phyloP scores from a whole-genome alignment of 257 asterid genomes.

The Solanum microdontum region DNA sequence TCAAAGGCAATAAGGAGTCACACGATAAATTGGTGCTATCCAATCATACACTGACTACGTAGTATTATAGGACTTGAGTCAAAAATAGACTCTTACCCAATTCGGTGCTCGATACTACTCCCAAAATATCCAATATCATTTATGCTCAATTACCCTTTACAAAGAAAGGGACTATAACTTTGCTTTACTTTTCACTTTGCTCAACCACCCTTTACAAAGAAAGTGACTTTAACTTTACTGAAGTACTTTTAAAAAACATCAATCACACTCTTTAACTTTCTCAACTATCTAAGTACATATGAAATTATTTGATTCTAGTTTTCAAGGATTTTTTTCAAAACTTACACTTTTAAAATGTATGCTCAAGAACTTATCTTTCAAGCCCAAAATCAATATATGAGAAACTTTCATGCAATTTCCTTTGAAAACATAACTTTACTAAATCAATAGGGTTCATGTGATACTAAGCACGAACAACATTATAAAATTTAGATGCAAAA shows the following conservation, averaged over 20 bases:
- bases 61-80: too few species aligned
- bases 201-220: background rate
- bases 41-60: background rate
- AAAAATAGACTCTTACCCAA: background rate
- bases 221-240: background rate
- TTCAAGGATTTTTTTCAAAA: background rate
- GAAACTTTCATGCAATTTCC: background rate
- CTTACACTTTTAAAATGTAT: background rate
- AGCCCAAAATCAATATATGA: background rate
- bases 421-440: background rate
- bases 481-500: background rate
- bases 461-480: background rate
- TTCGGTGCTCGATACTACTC: background rate
- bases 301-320: background rate
- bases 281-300: background rate
- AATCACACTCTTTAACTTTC: background rate
- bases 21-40: background rate
- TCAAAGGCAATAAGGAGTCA: background rate
- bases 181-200: background rate
- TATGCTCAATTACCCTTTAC: background rate
- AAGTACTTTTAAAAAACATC: background rate
- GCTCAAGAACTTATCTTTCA: background rate
- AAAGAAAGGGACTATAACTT: too few species aligned
- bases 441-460: background rate
- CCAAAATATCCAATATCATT: background rate